Percentiles rank a stretch among this genome's conserved stretches.
Evolutionary conservation across 2,329 filamentous ascomycete species (phyloP).

Genomic region (Penicillium sp.): DNA sequence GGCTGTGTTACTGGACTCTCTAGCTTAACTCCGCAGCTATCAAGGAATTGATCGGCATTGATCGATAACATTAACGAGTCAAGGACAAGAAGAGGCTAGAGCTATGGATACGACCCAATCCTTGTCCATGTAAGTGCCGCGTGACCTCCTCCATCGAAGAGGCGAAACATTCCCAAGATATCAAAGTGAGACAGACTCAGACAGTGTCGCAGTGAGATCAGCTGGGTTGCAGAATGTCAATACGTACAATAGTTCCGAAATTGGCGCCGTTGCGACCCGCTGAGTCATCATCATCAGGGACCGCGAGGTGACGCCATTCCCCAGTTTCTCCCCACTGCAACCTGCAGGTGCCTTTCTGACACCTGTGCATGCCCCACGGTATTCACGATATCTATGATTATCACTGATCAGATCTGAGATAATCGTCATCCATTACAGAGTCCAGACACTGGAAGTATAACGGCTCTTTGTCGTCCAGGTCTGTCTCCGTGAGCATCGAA

Average conservation of each 20-base stretch:
- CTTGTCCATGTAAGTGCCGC: no score
- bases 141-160: neutral
- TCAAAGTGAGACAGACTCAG: neutral
- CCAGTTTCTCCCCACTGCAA: conserved; percentile 1
- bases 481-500: neutral
- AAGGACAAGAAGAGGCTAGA: no score
- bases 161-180: neutral
- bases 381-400: no score
- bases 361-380: no score
- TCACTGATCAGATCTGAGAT: neutral
- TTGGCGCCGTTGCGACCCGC: neutral
- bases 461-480: conserved; percentile 2
- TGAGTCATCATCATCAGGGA: neutral
- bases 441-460: no score
- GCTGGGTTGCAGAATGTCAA: neutral
- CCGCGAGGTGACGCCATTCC: conserved; percentile 5
- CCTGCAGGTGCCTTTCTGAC: no score
- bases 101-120: no score
- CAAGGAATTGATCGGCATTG: neutral
- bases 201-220: no score
- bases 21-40: no score
- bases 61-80: no score
- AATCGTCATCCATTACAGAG: neutral
- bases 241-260: neutral
- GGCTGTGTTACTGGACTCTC: neutral